Conservation (phyloP, 441 rosid genomes). For the Jatropha podagrica region DNA sequence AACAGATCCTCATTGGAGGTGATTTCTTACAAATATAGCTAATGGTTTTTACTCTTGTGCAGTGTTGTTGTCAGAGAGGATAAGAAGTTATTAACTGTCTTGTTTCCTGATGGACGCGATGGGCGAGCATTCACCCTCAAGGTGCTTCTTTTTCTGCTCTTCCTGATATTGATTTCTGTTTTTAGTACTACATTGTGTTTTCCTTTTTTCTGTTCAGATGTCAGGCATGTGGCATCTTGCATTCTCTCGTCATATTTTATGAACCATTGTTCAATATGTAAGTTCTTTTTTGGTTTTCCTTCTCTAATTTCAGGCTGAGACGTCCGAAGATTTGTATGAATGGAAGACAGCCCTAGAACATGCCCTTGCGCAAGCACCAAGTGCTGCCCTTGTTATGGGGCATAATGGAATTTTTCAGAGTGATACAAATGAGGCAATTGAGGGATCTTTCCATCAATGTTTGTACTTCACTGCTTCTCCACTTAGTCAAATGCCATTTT, state of each 20-base stretch:
- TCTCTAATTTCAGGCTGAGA: conserved; percentile 72
- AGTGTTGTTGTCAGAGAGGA: conserved; percentile 98
- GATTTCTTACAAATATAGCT: conserved; percentile 28
- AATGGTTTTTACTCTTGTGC: conserved; percentile 35
- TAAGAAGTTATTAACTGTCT: conserved; percentile 86
- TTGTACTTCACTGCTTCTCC: conserved; percentile 30
- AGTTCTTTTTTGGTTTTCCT: conserved; percentile 8
- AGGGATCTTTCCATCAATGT: conserved; percentile 83
- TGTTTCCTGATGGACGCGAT: conserved; percentile 99
- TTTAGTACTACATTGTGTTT: not conserved
- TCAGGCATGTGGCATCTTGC: not conserved
- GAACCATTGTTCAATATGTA: conserved; percentile 5
- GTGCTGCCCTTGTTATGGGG: conserved; percentile 97
- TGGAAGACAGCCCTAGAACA: conserved; percentile 95
- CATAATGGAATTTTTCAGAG: conserved; percentile 83
- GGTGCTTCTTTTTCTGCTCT: conserved; percentile 48
- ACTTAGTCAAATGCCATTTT: conserved; percentile 12
- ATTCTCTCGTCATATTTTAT: conserved; percentile 3
- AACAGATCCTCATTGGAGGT: conserved; percentile 19
- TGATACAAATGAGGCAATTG: conserved; percentile 69
- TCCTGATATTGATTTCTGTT: conserved; percentile 5
- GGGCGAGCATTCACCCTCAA: conserved; percentile 99
- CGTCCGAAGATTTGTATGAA: conserved; percentile 86
- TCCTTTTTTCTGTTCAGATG: conserved; percentile 2
- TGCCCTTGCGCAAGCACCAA: conserved; percentile 96